These are phyloP conservation scores for Leccinum arenicola DNA, from an alignment of 768 basidiomycete species.

Conservation along the genomic window DNA sequence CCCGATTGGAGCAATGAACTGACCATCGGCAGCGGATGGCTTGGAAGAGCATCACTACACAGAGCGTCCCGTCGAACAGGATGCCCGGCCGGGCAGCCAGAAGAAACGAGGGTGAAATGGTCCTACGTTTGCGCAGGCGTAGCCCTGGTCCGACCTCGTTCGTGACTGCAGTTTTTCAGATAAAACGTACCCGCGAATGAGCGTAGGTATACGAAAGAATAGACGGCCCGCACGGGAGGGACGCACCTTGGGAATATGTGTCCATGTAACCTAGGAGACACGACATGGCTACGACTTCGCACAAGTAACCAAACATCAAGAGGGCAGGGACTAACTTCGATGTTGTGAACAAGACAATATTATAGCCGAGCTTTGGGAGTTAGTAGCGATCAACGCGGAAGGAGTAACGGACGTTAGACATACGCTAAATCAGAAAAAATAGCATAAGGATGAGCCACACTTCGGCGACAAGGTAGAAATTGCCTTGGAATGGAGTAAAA, in stretches of 20 bases:
- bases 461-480: conserved; percentile 4
- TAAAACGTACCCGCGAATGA: not conserved
- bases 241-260: conserved; percentile 3
- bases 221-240: not conserved
- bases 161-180: not conserved
- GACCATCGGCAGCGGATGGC: not conserved
- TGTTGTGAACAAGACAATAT: conserved; percentile 1
- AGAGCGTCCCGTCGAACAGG: conserved; percentile 8
- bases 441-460: not conserved
- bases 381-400: not conserved
- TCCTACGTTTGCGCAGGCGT: not conserved
- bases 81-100: conserved; percentile 8
- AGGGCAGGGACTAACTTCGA: conserved; percentile 6
- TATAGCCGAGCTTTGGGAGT: not conserved
- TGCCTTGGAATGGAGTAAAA: conserved; percentile 1
- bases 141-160: conserved; percentile 5
- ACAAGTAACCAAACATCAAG: conserved; percentile 9
- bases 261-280: conserved; percentile 1
- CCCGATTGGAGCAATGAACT: not conserved
- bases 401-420: not conserved
- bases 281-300: conserved; percentile 8
- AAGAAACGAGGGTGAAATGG: not conserved
- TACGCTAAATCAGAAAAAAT: conserved; percentile 3
- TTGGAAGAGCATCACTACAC: conserved; percentile 5
- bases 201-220: not conserved